These are phyloP conservation scores for Calocera viscosa DNA, from an alignment of 768 basidiomycete species.

Conservation along the genomic window DNA sequence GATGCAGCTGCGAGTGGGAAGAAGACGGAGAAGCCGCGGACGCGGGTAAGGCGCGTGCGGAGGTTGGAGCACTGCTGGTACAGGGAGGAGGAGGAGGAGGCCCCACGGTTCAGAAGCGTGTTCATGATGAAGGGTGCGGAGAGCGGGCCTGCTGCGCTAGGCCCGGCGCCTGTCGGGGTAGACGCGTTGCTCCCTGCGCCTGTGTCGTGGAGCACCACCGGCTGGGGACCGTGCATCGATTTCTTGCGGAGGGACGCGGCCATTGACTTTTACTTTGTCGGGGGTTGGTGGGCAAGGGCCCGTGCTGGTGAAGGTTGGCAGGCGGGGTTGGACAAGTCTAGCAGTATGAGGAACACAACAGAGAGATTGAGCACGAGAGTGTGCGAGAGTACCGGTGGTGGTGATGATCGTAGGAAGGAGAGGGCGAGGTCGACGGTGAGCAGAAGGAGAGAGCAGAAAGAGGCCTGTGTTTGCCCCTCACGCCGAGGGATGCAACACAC, in stretches of 20 bases:
- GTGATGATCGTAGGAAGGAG: no score
- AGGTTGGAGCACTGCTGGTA: slow-evolving; percentile 84
- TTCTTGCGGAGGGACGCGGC: slow-evolving; percentile 6
- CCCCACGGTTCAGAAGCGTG: slow-evolving; percentile 82
- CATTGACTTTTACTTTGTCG: slow-evolving; percentile 7
- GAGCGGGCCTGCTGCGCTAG: neutral
- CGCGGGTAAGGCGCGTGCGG: slow-evolving; percentile 61
- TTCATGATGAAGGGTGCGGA: slow-evolving; percentile 51
- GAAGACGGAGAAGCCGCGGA: slow-evolving; percentile 49
- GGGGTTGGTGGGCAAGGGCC: no score
- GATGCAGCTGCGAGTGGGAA: slow-evolving; percentile 16
- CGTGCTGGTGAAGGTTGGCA: no score
- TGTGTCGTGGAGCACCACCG: neutral
- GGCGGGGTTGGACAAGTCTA: no score
- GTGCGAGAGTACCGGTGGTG: no score
- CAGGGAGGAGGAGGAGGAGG: slow-evolving; percentile 75
- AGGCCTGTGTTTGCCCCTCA: no score
- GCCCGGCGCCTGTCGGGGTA: neutral
- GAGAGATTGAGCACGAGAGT: no score
- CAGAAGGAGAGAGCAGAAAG: no score
- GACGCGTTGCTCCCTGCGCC: no score
- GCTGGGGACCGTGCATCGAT: neutral
- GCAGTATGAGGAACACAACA: no score
- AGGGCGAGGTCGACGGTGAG: no score
- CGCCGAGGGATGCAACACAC: no score